Conservation (phyloP, 1,139 yeast species). For the Hyphopichia wangnamkhiaoensis region DNA sequence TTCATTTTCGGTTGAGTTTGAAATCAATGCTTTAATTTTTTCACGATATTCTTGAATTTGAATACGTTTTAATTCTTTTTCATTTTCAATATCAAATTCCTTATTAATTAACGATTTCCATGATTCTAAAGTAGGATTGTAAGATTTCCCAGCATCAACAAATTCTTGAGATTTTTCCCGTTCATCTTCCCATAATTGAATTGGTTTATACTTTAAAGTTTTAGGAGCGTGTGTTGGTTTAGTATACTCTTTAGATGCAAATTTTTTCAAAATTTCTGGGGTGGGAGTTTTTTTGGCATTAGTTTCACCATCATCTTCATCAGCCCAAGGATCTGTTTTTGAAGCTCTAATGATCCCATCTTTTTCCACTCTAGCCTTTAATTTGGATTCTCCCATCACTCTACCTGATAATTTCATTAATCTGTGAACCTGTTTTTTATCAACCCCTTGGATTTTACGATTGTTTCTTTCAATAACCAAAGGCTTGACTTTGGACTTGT, state of each 20-base stretch:
- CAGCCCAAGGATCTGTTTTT: constrained; percentile 70
- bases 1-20: constrained; percentile 50
- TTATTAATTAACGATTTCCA: constrained; percentile 74
- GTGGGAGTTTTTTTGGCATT: constrained; percentile 11
- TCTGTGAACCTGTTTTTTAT: constrained; percentile 64
- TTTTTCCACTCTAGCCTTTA: constrained; percentile 53
- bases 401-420: constrained; percentile 82
- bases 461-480: constrained; percentile 42
- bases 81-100: constrained; percentile 68
- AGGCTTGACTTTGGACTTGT: constrained; percentile 79
- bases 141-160: constrained; percentile 83
- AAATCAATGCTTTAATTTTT: constrained; percentile 65
- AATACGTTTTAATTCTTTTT: constrained; percentile 64
- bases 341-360: constrained; percentile 61
- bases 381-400: constrained; percentile 54
- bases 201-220: constrained; percentile 51
- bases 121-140: constrained; percentile 83
- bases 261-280: constrained; percentile 41
- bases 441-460: constrained; percentile 61
- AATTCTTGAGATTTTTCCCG: constrained; percentile 34
- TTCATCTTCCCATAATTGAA: constrained; percentile 25
- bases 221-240: constrained; percentile 54
- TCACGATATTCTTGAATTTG: constrained; percentile 61
- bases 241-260: constrained; percentile 50
- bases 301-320: constrained; percentile 26